Percentiles rank a stretch among this genome's conserved stretches.
These are phyloP conservation scores for Aspergillus niger DNA, from an alignment of 2,329 filamentous ascomycete genomes.

Conservation along the genomic window DNA sequence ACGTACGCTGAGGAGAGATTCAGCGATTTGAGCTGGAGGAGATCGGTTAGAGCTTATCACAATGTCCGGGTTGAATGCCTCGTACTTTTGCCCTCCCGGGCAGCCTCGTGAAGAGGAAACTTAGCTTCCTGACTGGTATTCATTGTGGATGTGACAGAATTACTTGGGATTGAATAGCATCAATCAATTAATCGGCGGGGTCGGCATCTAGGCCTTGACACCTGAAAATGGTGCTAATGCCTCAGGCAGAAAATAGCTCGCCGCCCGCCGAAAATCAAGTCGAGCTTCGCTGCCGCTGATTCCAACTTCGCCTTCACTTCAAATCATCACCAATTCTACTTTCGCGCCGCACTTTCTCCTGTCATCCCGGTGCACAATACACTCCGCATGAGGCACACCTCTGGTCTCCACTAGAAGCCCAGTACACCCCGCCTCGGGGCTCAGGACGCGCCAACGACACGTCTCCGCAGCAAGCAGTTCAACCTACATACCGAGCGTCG, in stretches of 20 bases:
- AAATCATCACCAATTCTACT: neutral
- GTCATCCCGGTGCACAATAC: neutral
- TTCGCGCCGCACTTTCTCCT: neutral
- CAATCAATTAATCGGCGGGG: neutral
- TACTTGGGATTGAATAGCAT: constrained; percentile 2
- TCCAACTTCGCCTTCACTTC: neutral
- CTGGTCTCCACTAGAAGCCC: neutral
- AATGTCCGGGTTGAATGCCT: neutral
- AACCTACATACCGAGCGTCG: neutral
- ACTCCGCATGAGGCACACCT: neutral
- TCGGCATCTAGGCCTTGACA: constrained; percentile 1
- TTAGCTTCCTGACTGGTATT: constrained; percentile 56
- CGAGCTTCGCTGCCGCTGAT: constrained; percentile 5
- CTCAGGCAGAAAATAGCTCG: constrained; percentile 17
- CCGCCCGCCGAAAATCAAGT: constrained; percentile 13
- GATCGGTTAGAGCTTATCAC: constrained; percentile 24
- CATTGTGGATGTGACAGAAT: constrained; percentile 33
- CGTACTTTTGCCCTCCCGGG: constrained; percentile 79
- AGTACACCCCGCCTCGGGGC: constrained; percentile 8
- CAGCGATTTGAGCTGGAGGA: constrained; percentile 64
- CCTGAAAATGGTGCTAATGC: constrained; percentile 1
- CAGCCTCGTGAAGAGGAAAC: constrained; percentile 84
- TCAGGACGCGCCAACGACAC: constrained; percentile 23
- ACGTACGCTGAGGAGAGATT: constrained; percentile 69
- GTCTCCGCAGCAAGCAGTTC: constrained; percentile 4